Base-by-base conservation (phyloP, 176 grass and related monocot genomes). In the Ananas comosus region DNA sequence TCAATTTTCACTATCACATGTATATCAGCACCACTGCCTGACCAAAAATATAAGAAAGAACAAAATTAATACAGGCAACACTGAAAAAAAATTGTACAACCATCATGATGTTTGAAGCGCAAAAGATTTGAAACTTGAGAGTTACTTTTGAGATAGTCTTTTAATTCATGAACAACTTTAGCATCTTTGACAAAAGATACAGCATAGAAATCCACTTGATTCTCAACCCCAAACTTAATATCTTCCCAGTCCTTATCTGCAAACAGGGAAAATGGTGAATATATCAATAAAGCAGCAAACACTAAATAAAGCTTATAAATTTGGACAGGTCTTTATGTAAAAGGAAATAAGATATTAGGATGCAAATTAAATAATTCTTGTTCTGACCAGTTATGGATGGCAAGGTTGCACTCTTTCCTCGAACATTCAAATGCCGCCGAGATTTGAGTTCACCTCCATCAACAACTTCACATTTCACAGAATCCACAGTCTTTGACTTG, bases 161-260 rank as follows among this genome's bases (percentile, higher is more conserved):
- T 99, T 72, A 99, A 79, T 78, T 99, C 89, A 19, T 99, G 89
- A 33, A 99, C 94, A 79, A 99, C 94, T 87, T 87, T 71, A 71
- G 94, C 94, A 78, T 99, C 94, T 87, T 99, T 99, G 64, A 99
- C 89, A 74, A 99, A 99, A 69, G 94, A 99, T 79, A 99, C 94
- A 49, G 94, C 94, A 84, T 99, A 99, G 72, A 85, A 99, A 61
- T 99, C 94, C 69, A 99, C 94, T 75, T 99, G 82, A 69, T 93
- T 99, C 59, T 99, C 94, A 63, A 99, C 94, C 22, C 94, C 94
- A 80, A 99, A 99, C 72, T 93, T 99, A 65, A 99, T 99, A 74
- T 99, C 94, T n/a, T 99, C 94, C 94, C 94, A 99, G 68, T 99
- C 94, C 80, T 99, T 99, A 63, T 99, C 94, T 99, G 87, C 69